A percentile compares a stretch with the other conserved stretches of the same genome.
phyloP scores from a whole-genome alignment of 2,329 filamentous ascomycete genomes.

The Sclerotinia sclerotiorum region DNA sequence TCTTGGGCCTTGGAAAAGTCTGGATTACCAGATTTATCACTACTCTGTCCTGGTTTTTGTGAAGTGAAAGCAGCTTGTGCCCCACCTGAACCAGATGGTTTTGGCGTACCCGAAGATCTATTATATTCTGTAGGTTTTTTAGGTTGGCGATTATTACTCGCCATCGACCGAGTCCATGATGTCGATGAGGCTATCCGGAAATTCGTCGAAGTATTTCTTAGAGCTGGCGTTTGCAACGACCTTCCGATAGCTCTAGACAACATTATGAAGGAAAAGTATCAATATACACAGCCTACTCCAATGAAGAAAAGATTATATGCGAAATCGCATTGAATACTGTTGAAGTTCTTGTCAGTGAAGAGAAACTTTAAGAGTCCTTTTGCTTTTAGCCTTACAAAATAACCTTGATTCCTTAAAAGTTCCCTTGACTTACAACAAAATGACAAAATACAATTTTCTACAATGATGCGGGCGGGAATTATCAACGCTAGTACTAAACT shows the following conservation, averaged over 20 bases:
- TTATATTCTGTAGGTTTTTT: slow-evolving; percentile 35
- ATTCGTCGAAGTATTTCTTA: slow-evolving; percentile 34
- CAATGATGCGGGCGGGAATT: slow-evolving; percentile 9
- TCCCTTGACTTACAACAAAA: not conserved
- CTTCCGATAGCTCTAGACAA: slow-evolving; percentile 37
- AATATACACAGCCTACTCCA: slow-evolving; percentile 33
- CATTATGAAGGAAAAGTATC: slow-evolving; percentile 35
- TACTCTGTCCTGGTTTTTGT: slow-evolving; percentile 27
- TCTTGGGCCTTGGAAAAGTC: slow-evolving; percentile 30
- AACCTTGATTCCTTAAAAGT: not conserved
- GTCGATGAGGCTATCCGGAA: slow-evolving; percentile 41
- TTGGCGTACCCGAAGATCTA: slow-evolving; percentile 27
- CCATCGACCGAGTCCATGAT: slow-evolving; percentile 49
- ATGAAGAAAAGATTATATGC: slow-evolving; percentile 35
- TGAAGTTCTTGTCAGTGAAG: slow-evolving; percentile 5
- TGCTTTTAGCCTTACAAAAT: not conserved
- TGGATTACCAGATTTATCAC: slow-evolving; percentile 28
- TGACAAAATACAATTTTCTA: slow-evolving; percentile 17
- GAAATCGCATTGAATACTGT: slow-evolving; percentile 3
- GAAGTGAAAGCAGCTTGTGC: slow-evolving; percentile 27
- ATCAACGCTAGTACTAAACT: not conserved
- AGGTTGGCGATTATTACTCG: slow-evolving; percentile 41
- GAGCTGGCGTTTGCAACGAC: slow-evolving; percentile 34
- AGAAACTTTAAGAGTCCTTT: not conserved
- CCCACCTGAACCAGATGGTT: slow-evolving; percentile 26